Evolutionary conservation across 2,329 filamentous ascomycete species (phyloP).

Genomic region (Pseudogymnoascus sp.): DNA sequence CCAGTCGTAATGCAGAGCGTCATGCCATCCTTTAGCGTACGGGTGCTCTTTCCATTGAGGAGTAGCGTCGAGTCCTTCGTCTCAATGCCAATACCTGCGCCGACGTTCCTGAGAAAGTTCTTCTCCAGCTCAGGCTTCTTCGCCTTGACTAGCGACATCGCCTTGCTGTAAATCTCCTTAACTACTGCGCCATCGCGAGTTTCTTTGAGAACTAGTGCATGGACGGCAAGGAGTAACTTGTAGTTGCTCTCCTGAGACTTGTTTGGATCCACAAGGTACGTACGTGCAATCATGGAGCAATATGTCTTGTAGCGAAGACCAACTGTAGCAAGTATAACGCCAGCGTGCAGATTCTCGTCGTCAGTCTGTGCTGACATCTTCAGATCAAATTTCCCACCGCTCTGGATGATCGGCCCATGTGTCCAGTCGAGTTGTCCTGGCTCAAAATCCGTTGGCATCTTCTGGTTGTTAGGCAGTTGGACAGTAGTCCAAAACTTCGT

Average conservation of each 20-base stretch:
- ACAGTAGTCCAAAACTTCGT: constrained; percentile 83
- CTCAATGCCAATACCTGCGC: constrained; percentile 88
- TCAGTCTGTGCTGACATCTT: constrained; percentile 71
- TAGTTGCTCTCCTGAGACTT: constrained; percentile 93
- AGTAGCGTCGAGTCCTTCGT: constrained; percentile 74
- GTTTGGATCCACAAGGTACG: constrained; percentile 93
- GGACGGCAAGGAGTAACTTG: constrained; percentile 74
- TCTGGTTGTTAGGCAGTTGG: constrained; percentile 59
- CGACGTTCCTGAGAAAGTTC: constrained; percentile 87
- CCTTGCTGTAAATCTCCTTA: constrained; percentile 89
- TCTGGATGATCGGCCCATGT: constrained; percentile 83
- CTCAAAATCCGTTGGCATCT: constrained; percentile 81
- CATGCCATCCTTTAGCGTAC: constrained; percentile 90
- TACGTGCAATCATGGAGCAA: constrained; percentile 82
- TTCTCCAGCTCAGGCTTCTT: constrained; percentile 95
- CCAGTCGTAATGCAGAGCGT: constrained; percentile 86
- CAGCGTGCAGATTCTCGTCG: constrained; percentile 74
- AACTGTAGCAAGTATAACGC: constrained; percentile 86
- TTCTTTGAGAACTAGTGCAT: constrained; percentile 84
- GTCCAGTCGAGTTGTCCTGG: constrained; percentile 87
- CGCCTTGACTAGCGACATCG: constrained; percentile 65
- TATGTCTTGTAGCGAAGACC: constrained; percentile 95
- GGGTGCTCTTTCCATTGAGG: constrained; percentile 76
- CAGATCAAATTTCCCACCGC: constrained; percentile 89
- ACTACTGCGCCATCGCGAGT: constrained; percentile 76